Evolutionary conservation across 2,329 filamentous ascomycete species (phyloP).

Genomic region (Teratosphaeria nubilosa): DNA sequence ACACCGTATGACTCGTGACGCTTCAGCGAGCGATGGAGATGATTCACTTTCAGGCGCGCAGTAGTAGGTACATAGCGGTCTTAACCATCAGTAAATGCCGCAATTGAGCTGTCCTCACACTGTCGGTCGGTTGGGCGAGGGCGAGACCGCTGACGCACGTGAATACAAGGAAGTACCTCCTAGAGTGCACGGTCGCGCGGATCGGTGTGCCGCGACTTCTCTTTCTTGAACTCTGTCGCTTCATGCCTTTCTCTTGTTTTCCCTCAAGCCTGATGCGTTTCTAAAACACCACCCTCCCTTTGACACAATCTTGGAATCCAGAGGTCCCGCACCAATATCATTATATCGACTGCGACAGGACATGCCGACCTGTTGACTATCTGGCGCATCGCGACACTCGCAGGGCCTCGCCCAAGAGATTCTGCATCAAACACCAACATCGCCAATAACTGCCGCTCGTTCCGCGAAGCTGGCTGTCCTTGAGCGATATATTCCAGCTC

Average conservation of each 20-base stretch:
- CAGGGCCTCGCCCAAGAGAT: background rate
- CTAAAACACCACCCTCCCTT: background rate
- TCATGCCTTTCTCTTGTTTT: background rate
- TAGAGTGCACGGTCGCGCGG: background rate
- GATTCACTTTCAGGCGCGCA: background rate
- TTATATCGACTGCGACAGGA: background rate
- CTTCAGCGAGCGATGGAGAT: background rate
- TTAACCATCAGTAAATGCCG: too few species aligned
- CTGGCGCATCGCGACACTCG: background rate
- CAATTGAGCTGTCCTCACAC: background rate
- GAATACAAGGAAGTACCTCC: background rate
- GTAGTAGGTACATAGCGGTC: too few species aligned
- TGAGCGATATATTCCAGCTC: conserved; percentile 11
- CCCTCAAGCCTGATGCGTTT: background rate
- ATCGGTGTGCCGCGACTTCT: too few species aligned
- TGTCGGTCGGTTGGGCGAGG: background rate
- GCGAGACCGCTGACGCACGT: background rate
- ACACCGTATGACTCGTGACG: background rate
- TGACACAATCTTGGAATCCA: background rate
- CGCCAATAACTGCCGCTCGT: background rate
- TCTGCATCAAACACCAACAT: background rate
- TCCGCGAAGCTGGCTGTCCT: conserved; percentile 5
- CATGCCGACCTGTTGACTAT: conserved; percentile 1
- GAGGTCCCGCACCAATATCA: background rate
- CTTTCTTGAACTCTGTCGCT: background rate